Evolutionary conservation across 1,284 basidiomycete species (phyloP).

Genomic region (Ceratorhiza oryzae-sativae): DNA sequence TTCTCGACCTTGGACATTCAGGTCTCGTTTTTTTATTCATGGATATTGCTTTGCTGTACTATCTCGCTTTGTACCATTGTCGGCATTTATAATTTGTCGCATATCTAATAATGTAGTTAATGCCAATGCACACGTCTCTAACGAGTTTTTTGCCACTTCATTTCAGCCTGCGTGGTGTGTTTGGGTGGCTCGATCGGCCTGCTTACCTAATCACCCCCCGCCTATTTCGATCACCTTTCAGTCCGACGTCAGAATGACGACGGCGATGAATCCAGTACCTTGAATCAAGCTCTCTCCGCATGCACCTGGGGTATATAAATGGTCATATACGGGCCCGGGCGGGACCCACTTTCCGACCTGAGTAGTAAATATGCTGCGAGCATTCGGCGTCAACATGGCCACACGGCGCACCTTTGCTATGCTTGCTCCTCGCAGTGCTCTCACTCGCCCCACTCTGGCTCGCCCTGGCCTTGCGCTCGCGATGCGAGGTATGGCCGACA

Average conservation of each 20-base stretch:
- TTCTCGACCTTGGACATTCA: slow-evolving; percentile 34
- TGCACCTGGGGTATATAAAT: slow-evolving; percentile 5
- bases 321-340: not conserved
- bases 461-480: slow-evolving; percentile 12
- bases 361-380: slow-evolving; percentile 21
- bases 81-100: slow-evolving; percentile 1
- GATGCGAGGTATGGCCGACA: slow-evolving; percentile 21
- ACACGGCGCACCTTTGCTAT: slow-evolving; percentile 22
- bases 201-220: not conserved
- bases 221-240: not conserved
- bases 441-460: slow-evolving; percentile 7
- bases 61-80: slow-evolving; percentile 12
- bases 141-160: slow-evolving; percentile 14
- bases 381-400: slow-evolving; percentile 24
- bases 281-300: not conserved
- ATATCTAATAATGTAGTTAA: slow-evolving; percentile 28
- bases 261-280: not conserved
- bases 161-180: not conserved
- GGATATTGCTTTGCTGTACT: slow-evolving; percentile 37
- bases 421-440: slow-evolving; percentile 17
- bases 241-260: slow-evolving; percentile 31
- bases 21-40: slow-evolving; percentile 34
- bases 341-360: not conserved
- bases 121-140: slow-evolving; percentile 4
- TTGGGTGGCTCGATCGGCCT: not conserved